A percentile compares a stretch with the other conserved stretches of the same genome.
Conservation (phyloP, 2,329 filamentous ascomycete species). For the Botrytis byssoidea region DNA sequence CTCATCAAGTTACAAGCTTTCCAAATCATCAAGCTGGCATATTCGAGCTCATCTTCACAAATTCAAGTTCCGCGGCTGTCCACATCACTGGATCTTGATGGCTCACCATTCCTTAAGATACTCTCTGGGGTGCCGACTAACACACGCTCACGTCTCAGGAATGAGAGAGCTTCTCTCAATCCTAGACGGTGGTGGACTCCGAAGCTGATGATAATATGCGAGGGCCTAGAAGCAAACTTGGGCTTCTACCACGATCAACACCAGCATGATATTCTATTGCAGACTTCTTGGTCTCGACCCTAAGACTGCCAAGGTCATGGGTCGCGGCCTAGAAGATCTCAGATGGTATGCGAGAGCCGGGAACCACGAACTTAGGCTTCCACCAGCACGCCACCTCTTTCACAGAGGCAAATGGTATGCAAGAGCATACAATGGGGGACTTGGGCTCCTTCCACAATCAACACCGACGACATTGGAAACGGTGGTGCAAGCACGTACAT, state of each 20-base stretch:
- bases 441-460: neutral
- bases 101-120: too few relatives aligned
- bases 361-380: too few relatives aligned
- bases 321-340: neutral
- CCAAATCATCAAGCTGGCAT: neutral
- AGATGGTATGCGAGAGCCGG: neutral
- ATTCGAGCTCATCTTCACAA: neutral
- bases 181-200: too few relatives aligned
- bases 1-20: neutral
- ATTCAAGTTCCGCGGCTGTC: neutral
- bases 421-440: neutral
- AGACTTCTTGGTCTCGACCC: neutral
- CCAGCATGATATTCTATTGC: neutral
- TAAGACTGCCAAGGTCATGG: neutral
- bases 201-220: neutral
- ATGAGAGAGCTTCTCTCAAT: neutral
- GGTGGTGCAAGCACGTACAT: conserved; percentile 20
- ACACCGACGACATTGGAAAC: neutral
- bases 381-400: neutral
- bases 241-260: neutral
- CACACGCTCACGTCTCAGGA: neutral
- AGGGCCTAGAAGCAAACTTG: neutral
- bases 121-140: neutral
- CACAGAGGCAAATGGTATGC: neutral
- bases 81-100: too few relatives aligned